Percentiles rank a stretch among this genome's conserved stretches.
Evolutionary conservation across 306 rosid genomes (phyloP).

Genomic region (Sechiopsis laciniata): DNA sequence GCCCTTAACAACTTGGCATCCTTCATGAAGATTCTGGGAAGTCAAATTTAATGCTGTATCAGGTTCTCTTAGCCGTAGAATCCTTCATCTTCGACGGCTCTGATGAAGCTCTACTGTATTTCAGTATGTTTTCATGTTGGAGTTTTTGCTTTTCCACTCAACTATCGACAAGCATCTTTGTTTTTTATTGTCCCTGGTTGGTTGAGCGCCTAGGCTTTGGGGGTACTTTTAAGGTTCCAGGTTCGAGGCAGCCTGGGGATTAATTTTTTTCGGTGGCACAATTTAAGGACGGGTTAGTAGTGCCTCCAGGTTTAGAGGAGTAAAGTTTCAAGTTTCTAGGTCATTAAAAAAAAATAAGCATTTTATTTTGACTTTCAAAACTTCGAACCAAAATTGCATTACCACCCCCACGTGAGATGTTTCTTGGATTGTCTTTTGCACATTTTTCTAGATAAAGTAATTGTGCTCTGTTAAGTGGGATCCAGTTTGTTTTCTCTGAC

Average conservation of each 20-base stretch:
- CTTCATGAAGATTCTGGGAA: background rate
- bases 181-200: background rate
- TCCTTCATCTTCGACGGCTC: background rate
- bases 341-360: too few relatives aligned
- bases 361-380: background rate
- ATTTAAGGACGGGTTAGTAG: too few relatives aligned
- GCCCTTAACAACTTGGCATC: background rate
- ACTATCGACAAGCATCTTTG: background rate
- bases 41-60: background rate
- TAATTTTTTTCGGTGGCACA: too few relatives aligned
- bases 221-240: too few relatives aligned
- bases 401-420: constrained; percentile 16
- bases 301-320: too few relatives aligned
- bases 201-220: too few relatives aligned
- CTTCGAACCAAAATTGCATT: background rate
- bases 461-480: constrained; percentile 8
- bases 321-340: too few relatives aligned
- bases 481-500: constrained; percentile 12
- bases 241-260: too few relatives aligned
- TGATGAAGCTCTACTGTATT: background rate
- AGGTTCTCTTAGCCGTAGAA: background rate
- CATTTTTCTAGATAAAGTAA: constrained; percentile 1
- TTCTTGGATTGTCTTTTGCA: background rate
- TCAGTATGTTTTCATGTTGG: background rate
- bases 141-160: background rate